Percentiles rank a stretch among this genome's conserved stretches.
Conservation (phyloP, 1,139 yeast species). For the Pichia sp. region DNA sequence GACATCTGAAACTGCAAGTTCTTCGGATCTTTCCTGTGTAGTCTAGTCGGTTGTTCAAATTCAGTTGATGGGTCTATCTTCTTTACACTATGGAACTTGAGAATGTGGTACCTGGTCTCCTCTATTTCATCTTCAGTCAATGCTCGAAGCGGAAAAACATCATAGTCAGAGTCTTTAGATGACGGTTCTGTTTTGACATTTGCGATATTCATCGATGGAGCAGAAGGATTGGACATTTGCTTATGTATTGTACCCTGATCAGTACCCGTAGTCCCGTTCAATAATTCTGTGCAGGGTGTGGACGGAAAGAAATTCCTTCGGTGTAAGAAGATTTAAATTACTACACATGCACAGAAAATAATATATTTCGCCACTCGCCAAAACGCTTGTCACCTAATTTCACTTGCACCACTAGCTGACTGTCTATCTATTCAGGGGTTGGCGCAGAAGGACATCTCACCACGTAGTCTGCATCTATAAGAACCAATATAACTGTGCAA, state of each 20-base stretch:
- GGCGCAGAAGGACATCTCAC: too few species aligned
- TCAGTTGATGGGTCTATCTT: conserved; percentile 63
- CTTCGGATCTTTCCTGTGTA: conserved; percentile 90
- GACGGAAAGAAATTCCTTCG: too few species aligned
- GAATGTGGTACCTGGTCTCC: conserved; percentile 72
- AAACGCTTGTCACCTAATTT: background rate
- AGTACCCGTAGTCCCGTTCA: too few species aligned
- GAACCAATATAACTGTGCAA: background rate
- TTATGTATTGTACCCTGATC: too few species aligned
- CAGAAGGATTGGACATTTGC: background rate
- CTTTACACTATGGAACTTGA: conserved; percentile 73
- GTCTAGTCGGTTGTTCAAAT: conserved; percentile 76
- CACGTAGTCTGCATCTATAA: too few species aligned
- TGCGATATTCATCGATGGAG: background rate
- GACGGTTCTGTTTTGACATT: conserved; percentile 8
- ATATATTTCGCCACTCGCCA: conserved; percentile 1
- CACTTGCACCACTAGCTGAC: too few species aligned
- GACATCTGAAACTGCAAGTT: conserved; percentile 82
- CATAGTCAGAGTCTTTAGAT: conserved; percentile 30
- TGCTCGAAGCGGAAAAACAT: conserved; percentile 68
- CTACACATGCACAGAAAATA: background rate
- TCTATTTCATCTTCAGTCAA: conserved; percentile 69
- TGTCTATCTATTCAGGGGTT: too few species aligned
- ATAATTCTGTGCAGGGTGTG: too few species aligned
- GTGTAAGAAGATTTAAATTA: too few species aligned